Conservation (phyloP, 345 rosid species). For the Isatis tinctoria region DNA sequence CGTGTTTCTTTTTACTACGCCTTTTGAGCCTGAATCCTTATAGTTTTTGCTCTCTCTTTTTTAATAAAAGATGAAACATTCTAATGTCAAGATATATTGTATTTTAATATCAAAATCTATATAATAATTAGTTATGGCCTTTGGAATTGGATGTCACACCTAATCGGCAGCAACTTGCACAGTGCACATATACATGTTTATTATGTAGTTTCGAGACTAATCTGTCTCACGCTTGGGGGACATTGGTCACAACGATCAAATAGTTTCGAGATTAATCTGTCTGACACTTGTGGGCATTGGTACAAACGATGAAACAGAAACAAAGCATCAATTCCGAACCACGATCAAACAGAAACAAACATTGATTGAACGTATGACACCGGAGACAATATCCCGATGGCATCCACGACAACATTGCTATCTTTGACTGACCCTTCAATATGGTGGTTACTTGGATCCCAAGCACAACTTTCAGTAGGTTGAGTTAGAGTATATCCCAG, state of each 20-base stretch:
- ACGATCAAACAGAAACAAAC: neutral
- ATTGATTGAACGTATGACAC: neutral
- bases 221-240: neutral
- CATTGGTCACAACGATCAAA: neutral
- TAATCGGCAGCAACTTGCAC: neutral
- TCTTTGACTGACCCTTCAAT: too few relatives aligned
- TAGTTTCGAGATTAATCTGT: neutral
- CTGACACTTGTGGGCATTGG: neutral
- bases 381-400: too few relatives aligned
- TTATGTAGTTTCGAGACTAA: neutral
- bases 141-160: neutral
- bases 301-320: neutral
- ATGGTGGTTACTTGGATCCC: too few relatives aligned
- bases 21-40: neutral
- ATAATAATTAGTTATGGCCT: neutral
- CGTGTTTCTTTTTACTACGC: constrained; percentile 1
- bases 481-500: too few relatives aligned
- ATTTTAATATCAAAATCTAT: neutral
- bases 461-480: too few relatives aligned
- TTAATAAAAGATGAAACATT: constrained; percentile 8
- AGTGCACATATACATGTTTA: neutral
- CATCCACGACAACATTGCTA: too few relatives aligned
- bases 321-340: neutral
- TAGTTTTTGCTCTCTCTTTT: neutral
- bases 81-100: neutral